These are phyloP conservation scores for Silene vulgaris DNA, from an alignment of 179 eudicot species.

Conservation along the genomic window DNA sequence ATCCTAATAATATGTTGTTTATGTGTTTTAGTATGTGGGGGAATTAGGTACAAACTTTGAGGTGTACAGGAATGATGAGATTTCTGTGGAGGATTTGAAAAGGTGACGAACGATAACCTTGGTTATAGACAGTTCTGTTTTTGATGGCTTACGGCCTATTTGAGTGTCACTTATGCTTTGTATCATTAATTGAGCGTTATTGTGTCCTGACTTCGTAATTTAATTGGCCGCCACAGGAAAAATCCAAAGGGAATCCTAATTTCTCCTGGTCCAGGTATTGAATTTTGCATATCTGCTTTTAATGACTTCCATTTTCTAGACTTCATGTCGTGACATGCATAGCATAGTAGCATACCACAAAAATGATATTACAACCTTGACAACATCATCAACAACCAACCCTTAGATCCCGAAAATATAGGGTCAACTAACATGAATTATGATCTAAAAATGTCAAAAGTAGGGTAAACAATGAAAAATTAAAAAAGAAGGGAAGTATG, in stretches of 20 bases:
- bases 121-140: not conserved
- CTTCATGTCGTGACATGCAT: not conserved
- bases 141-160: slow-evolving; percentile 8
- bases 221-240: slow-evolving; percentile 45
- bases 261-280: slow-evolving; percentile 96
- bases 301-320: slow-evolving; percentile 2
- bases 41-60: slow-evolving; percentile 77
- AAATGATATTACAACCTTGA: not conserved
- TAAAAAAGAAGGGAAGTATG: not conserved
- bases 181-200: not conserved
- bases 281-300: slow-evolving; percentile 18
- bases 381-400: not conserved
- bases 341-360: not conserved
- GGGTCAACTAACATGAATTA: too few relatives aligned
- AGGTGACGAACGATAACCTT: slow-evolving; percentile 36
- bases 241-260: slow-evolving; percentile 89
- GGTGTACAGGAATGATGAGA: slow-evolving; percentile 93
- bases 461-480: too few relatives aligned
- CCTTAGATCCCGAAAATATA: not conserved
- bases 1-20: slow-evolving; percentile 7
- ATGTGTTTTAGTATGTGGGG: slow-evolving; percentile 69
- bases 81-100: slow-evolving; percentile 76
- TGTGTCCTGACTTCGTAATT: slow-evolving; percentile 14
- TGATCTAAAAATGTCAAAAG: too few relatives aligned
- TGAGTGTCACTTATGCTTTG: not conserved